Evolutionary conservation across 352 stramenopile species (phyloP), one percentile per base, ranked within the genome.

Genomic region (Globisporangium echinulatum): DNA sequence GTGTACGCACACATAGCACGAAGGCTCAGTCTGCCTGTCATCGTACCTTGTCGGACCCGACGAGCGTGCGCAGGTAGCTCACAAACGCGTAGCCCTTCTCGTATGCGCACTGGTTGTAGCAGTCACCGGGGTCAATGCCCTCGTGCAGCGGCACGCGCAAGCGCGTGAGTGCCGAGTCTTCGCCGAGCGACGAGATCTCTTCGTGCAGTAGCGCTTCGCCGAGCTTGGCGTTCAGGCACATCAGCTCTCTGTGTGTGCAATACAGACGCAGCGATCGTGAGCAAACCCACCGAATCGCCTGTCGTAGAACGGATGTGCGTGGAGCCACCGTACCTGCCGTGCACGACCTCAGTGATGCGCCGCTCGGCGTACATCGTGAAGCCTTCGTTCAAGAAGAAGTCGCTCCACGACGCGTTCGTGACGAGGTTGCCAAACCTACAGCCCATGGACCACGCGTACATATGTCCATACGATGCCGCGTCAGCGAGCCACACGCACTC

Each of bases 331-430:
- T 64, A 90, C 79, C 79, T 71, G 56, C 84, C 84, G 44, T 90
- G 73, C n/a, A 71, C 77, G 43, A 79, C 68, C 42, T 84, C 84
- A 0, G 66, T 79, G 62, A 93, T 86, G 37, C 79, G 77, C 7
- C 84, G 74, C 62, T 93, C 82, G 10, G 83, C 82, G 57, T 92
- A 94, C 81, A 92, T 92, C 8, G 82, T 92, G 63, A 92, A 92
- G n/a, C 85, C 85, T 77, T 94, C 85, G 65, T 94, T 94, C 25
- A 94, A 61, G 63, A 91, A 94, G 58, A 94, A 92, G 62, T 94
- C 79, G 53, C 85, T 91, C 85, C 85, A 94, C 54, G 84, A 85
- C 43, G 83, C 73, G 43, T 92, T 93, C 15, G 82, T 92, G 46
- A 92, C 82, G 38, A 93, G 64, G 54, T 94, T 94, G 9, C 85